phyloP scores from a whole-genome alignment of 1,139 yeast species.

The Suhomyces chickasaworum region DNA sequence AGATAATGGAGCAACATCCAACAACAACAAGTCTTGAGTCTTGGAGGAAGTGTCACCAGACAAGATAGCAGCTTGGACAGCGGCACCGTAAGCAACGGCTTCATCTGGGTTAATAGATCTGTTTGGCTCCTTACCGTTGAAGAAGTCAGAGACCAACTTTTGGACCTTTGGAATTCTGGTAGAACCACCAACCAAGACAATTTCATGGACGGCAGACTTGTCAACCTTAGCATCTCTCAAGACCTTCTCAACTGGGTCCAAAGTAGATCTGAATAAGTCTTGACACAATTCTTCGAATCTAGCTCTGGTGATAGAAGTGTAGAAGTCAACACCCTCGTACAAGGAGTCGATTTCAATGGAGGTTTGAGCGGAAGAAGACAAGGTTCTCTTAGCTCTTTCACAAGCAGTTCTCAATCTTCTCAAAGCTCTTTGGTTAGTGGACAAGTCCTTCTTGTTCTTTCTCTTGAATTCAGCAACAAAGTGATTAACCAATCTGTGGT shows the following conservation, averaged over 20 bases:
- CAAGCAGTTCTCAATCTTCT: conserved; percentile 47
- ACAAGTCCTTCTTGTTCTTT: conserved; percentile 41
- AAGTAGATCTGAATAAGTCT: conserved; percentile 42
- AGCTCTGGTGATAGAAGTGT: conserved; percentile 44
- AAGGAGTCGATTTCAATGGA: conserved; percentile 42
- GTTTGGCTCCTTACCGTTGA: conserved; percentile 50
- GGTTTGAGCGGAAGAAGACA: conserved; percentile 42
- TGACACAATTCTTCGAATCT: conserved; percentile 45
- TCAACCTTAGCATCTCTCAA: conserved; percentile 43
- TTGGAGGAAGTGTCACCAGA: conserved; percentile 85
- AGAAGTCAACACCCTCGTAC: conserved; percentile 42
- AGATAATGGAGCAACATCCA: conserved; percentile 93
- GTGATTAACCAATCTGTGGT: conserved; percentile 48
- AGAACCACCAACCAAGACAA: conserved; percentile 45
- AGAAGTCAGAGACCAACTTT: conserved; percentile 42
- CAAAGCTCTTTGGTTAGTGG: conserved; percentile 42
- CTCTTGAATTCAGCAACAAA: conserved; percentile 41
- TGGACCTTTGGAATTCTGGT: conserved; percentile 47
- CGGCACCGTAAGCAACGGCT: conserved; percentile 50
- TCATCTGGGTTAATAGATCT: conserved; percentile 41
- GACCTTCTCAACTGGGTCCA: conserved; percentile 44
- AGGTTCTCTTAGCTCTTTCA: conserved; percentile 45
- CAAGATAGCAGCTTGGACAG: conserved; percentile 84
- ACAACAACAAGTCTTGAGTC: conserved; percentile 81
- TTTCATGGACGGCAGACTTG: conserved; percentile 40